Percentiles rank a stretch among this genome's conserved stretches.
Evolutionary conservation across 2,329 filamentous ascomycete genomes (phyloP).

Genomic region (Colletotrichum australisinense): DNA sequence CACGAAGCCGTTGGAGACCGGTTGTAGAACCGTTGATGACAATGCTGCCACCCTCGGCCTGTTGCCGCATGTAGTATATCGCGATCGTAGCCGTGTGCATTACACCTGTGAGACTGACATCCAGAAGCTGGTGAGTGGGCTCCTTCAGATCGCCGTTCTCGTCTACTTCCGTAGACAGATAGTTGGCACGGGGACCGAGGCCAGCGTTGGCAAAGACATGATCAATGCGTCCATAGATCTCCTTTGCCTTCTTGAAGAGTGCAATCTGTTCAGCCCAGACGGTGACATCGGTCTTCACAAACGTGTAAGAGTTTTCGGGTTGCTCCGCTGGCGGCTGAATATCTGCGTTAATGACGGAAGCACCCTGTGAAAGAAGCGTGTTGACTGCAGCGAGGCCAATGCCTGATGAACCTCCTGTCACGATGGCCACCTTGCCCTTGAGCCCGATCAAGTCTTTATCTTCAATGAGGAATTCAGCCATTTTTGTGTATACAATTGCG

Average conservation of each 20-base stretch:
- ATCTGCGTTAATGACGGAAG: constrained; percentile 66
- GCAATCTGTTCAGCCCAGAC: constrained; percentile 60
- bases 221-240: constrained; percentile 79
- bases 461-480: constrained; percentile 58
- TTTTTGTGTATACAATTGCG: constrained; percentile 37
- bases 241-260: constrained; percentile 62
- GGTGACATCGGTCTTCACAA: constrained; percentile 59
- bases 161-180: constrained; percentile 59
- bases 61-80: constrained; percentile 61
- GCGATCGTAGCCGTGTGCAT: constrained; percentile 62
- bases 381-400: constrained; percentile 74
- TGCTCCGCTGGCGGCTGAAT: constrained; percentile 53
- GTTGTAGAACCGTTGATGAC: constrained; percentile 65
- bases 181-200: constrained; percentile 57
- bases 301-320: constrained; percentile 46
- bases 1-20: constrained; percentile 60
- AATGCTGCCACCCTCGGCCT: constrained; percentile 60
- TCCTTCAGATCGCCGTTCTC: constrained; percentile 60
- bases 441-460: constrained; percentile 59
- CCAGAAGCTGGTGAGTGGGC: constrained; percentile 54
- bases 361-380: constrained; percentile 63
- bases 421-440: constrained; percentile 72
- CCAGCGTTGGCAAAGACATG: constrained; percentile 79
- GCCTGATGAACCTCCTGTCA: constrained; percentile 78
- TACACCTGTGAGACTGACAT: constrained; percentile 62